phyloP scores from a whole-genome alignment of 78 protist species.

The Dictyostelium capitatum region DNA sequence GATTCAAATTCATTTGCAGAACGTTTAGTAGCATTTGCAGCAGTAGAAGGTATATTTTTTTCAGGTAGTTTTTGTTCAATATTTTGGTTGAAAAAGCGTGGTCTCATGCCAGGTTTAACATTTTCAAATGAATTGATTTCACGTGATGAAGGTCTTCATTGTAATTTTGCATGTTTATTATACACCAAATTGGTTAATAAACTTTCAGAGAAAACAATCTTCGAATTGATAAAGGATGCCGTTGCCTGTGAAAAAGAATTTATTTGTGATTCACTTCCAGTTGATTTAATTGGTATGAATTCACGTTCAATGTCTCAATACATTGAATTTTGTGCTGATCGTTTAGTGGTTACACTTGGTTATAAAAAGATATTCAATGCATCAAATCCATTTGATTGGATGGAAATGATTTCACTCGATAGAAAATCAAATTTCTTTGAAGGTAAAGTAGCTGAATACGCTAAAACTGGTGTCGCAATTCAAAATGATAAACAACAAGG shows the following conservation, averaged over 20 bases:
- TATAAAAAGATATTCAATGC: conserved; percentile 89
- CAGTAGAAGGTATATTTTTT: conserved; percentile 99
- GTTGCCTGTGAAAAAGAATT: conserved; percentile 96
- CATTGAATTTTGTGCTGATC: conserved; percentile 98
- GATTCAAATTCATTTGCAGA: conserved; percentile 89
- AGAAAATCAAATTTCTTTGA: conserved; percentile 99
- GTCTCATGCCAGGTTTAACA: conserved; percentile 98
- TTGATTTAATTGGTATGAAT: conserved; percentile 98
- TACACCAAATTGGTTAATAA: conserved; percentile 83
- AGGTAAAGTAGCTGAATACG: conserved; percentile 98
- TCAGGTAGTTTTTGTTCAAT: conserved; percentile 97
- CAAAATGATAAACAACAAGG: neutral
- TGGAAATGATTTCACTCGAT: conserved; percentile 98
- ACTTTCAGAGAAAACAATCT: conserved; percentile 35
- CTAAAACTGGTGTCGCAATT: conserved; percentile 90
- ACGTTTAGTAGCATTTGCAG: conserved; percentile 98
- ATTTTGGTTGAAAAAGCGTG: conserved; percentile 99
- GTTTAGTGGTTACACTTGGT: conserved; percentile 95
- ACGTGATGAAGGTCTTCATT: conserved; percentile 98
- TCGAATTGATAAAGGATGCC: conserved; percentile 92
- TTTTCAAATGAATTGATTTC: conserved; percentile 98
- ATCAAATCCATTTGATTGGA: conserved; percentile 98
- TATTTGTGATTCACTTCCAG: conserved; percentile 97
- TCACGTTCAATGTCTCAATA: conserved; percentile 95
- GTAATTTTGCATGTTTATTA: conserved; percentile 98